Base-by-base conservation (phyloP, 768 basidiomycete genomes). In the Pulveroboletus sp. region DNA sequence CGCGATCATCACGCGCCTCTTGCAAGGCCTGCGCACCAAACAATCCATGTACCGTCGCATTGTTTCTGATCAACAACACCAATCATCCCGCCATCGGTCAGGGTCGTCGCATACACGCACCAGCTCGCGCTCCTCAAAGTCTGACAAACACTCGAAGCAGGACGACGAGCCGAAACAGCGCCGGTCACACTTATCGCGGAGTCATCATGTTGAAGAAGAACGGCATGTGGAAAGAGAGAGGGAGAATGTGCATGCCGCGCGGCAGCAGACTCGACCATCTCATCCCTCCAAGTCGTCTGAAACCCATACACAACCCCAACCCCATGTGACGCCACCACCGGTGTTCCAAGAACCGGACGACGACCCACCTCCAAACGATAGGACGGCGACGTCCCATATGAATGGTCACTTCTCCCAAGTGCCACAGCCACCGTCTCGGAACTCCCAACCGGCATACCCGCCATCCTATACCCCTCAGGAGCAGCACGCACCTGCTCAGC, bases 11-110 rank as follows among this genome's bases (percentile, higher is more conserved):
- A 94, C 93, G 32, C 84, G 80, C 62, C 76, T 99, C n/a, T 70
- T 99, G 28, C 88, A 93, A 60, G 95, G 94, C 13, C 76, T 99
- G n/a, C 87, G 94, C 44, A 79, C 73, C 43, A 97, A 97, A 68
- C 95, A 99, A 69, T 83, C 87, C 35, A 76, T 84, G 56, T 96
- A 95, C 69, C 83, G 92, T 21, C 80, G 82, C 57, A 78, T 86
- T 51, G 76, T 84, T 26, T 80, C 83, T 27, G 83, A 87, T 52
- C 76, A 79, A 49, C 74, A 76, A 50, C 76, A 77, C 3, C 15
- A 43, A 3, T 39, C 54, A 0, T 52, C 54, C 46, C 73, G 74
- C 51, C 67, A 69, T 40, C 68, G 71, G 4, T 79, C 84, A 8
- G 76, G 75, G 21, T 65, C 72, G 1, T 63, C 73, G 11, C 77